Conservation (phyloP, 1,284 basidiomycete species). For the Nidula niveotomentosa region DNA sequence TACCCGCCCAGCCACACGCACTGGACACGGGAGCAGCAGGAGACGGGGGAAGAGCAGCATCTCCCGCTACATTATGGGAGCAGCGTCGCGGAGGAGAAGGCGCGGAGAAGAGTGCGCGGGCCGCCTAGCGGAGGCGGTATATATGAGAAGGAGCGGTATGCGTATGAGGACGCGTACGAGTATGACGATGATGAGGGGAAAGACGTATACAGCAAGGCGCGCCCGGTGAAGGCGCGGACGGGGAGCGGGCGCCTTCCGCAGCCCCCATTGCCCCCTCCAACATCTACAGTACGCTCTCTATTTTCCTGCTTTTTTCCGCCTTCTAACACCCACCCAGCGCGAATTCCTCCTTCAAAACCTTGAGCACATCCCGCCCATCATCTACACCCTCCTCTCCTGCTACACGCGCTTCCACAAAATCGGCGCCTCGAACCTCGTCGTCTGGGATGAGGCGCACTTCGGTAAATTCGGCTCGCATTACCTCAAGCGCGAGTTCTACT, state of each 20-base stretch:
- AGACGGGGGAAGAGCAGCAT: slow-evolving; percentile 50
- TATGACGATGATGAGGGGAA: slow-evolving; percentile 67
- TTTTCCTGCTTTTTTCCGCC: neutral
- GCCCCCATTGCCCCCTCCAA: slow-evolving; percentile 64
- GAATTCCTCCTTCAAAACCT: slow-evolving; percentile 84
- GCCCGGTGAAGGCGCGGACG: slow-evolving; percentile 44
- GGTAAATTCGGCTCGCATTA: slow-evolving; percentile 98
- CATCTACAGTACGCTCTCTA: slow-evolving; percentile 57
- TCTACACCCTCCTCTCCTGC: slow-evolving; percentile 93
- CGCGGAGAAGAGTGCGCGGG: slow-evolving; percentile 55
- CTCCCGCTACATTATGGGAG: slow-evolving; percentile 52
- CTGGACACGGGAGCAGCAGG: slow-evolving; percentile 26
- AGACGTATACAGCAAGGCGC: slow-evolving; percentile 70
- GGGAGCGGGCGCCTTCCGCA: slow-evolving; percentile 63
- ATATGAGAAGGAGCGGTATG: slow-evolving; percentile 30
- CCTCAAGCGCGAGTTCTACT: slow-evolving; percentile 94
- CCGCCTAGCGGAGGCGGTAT: slow-evolving; percentile 29
- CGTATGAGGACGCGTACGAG: slow-evolving; percentile 9
- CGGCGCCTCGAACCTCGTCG: slow-evolving; percentile 83
- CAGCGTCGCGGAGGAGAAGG: slow-evolving; percentile 67
- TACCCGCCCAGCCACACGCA: slow-evolving; percentile 47
- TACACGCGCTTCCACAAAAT: slow-evolving; percentile 96
- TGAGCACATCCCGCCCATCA: slow-evolving; percentile 78
- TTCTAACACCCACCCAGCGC: slow-evolving; percentile 38
- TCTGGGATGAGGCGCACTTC: slow-evolving; percentile 99